Base-by-base conservation (phyloP, 2,329 filamentous ascomycete genomes). In the Phaeophleospora eucalypticola region DNA sequence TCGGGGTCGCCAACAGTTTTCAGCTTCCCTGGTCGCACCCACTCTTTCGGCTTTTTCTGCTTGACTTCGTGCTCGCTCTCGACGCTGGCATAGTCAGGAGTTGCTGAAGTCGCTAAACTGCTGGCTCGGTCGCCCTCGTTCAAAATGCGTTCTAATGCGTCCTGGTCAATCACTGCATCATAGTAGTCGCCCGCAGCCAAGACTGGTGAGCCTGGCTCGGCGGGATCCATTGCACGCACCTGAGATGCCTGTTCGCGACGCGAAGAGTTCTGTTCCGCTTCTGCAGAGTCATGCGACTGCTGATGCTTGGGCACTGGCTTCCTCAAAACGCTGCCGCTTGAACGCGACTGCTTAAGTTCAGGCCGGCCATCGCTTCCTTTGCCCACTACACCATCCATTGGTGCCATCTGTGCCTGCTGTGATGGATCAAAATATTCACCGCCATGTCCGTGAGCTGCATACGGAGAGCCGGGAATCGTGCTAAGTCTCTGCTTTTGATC, bases 61-160 rank as follows among this genome's bases (percentile, higher is more conserved):
- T 74, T 74, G 21, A 54, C 54, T 36, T 70, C 72, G 37, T 52
- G 70, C 62, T 47, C 67, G 67, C 49, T 65, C 59, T 53, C 58
- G 17, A 82, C 84, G 66, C 86, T 93, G 4, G 86, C 85, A 68
- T 91, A 91, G 63, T 91, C 86, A 0, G 87, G 86, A 19, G 84
- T 84, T 10, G 75, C 74, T 4, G 79, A 79, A 10, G 54, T 55
- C 17, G 42, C 49, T 36, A 57, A 21, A 16, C 52, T 51, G 39
- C 48, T 50, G 39, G 52, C 40, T 27, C 48, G 52, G 10, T 49
- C 47, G 61, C 62, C 46, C 59, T 58, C 47, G 35, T 63, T 52
- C 32, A 67, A 46, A 29, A 67, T 62, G 36, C 57, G 60, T 49
- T 65, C 71, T 57, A 75, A 64, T 35, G 67, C 68, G 49, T 70